Evolutionary conservation across 768 basidiomycete genomes (phyloP).

Genomic region (Pulveroboletus sp.): DNA sequence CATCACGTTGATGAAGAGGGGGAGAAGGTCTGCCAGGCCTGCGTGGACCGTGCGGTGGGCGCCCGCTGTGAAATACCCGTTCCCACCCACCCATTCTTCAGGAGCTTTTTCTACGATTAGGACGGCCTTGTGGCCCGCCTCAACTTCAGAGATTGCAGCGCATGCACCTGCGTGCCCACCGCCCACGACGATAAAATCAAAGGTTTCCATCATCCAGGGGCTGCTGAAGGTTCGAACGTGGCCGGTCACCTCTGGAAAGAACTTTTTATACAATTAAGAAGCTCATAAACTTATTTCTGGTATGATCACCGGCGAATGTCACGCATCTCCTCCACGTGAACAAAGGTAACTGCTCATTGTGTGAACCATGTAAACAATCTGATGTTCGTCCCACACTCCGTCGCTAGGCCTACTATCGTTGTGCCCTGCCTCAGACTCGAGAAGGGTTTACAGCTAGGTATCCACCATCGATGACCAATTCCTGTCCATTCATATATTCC

Average conservation of each 20-base stretch:
- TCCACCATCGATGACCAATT: constrained; percentile 74
- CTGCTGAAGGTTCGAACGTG: neutral
- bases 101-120: constrained; percentile 66
- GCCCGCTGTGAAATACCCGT: constrained; percentile 71
- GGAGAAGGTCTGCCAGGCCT: constrained; percentile 57
- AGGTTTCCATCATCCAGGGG: constrained; percentile 17
- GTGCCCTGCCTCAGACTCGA: constrained; percentile 30
- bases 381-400: neutral
- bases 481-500: constrained; percentile 73
- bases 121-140: constrained; percentile 57
- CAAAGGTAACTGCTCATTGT: neutral
- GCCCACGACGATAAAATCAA: constrained; percentile 61
- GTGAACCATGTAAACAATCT: neutral
- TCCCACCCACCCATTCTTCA: constrained; percentile 61
- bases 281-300: neutral
- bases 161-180: constrained; percentile 67
- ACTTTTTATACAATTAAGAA: neutral
- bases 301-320: neutral
- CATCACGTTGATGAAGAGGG: constrained; percentile 47
- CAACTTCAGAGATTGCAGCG: constrained; percentile 57
- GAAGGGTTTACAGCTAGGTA: constrained; percentile 71
- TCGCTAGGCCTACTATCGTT: neutral
- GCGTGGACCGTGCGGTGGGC: constrained; percentile 61
- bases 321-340: neutral
- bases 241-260: neutral